These are phyloP conservation scores for Candida railenensis DNA, from an alignment of 805 yeast species.

Conservation along the genomic window DNA sequence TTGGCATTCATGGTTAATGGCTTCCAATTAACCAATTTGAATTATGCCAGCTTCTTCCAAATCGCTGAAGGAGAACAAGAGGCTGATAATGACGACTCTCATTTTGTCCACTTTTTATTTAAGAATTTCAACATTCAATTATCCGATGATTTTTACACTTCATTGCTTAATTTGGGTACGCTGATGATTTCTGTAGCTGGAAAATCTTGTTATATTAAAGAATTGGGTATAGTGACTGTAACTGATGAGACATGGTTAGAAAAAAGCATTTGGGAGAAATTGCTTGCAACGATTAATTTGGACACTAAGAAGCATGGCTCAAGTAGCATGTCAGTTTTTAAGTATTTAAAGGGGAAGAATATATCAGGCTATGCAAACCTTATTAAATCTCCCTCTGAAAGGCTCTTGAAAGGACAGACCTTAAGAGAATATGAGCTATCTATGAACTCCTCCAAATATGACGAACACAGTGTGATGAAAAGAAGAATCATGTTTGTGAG, in stretches of 20 bases:
- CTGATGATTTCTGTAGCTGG: constrained; percentile 69
- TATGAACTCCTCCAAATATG: not conserved
- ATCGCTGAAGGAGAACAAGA: constrained; percentile 24
- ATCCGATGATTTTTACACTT: constrained; percentile 66
- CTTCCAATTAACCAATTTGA: constrained; percentile 31
- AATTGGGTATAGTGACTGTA: constrained; percentile 47
- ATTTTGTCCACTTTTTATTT: constrained; percentile 12
- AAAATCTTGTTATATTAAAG: constrained; percentile 62
- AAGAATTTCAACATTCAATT: constrained; percentile 37
- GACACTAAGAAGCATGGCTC: not conserved
- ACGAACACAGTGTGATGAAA: not conserved
- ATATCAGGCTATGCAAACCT: constrained; percentile 23
- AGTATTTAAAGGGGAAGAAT: not conserved
- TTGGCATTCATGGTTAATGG: constrained; percentile 62
- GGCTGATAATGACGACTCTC: constrained; percentile 11
- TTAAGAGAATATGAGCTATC: not conserved
- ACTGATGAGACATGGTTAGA: constrained; percentile 61
- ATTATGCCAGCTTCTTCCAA: constrained; percentile 33
- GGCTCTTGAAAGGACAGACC: constrained; percentile 5
- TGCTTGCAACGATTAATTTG: not conserved
- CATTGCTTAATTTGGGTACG: constrained; percentile 57
- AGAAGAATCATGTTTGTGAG: not conserved
- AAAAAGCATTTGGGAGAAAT: constrained; percentile 21
- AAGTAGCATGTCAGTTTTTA: not conserved
- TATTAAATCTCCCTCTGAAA: constrained; percentile 22